Evolutionary conservation across 495 filamentous ascomycete species (phyloP), one percentile per base, ranked within the genome.

Genomic region (Chaetomidium leptoderma): DNA sequence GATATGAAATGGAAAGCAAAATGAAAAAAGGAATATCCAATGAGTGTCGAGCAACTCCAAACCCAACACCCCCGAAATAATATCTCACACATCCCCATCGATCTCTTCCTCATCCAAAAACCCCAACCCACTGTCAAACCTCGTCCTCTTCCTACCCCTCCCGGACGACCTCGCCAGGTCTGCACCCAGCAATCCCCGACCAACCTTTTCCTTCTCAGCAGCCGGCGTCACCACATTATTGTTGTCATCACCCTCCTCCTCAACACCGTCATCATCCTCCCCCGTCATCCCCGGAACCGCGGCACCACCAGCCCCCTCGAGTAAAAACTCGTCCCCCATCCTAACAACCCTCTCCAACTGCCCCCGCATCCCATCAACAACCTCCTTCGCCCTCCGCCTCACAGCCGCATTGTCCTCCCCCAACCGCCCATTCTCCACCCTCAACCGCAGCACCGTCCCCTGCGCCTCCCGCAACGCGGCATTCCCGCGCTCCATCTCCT

Each of bases 91-190:
- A n/a, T 37, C 33, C 36, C 6, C 33, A 7, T 56, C 68, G 27
- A 63, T 77, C 39, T 80, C 76, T 42, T 85, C 85, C 55, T 87
- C 83, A 21, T 84, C 79, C 64, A 84, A 66, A 35, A 88, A 78
- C 13, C 77, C 85, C 66, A 88, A 64, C 3, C 82, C 86, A 65
- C 82, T 86, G 55, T 87, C 83, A 60, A 84, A 76, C 45, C 76
- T 75, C 46, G 78, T 72, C 63, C 70, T 69, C 68, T 77, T 78
- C 62, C 55, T 68, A 11, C 63, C 61, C 43, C 57, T 72, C 1
- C 57, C 68, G 2, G 3, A 21, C 36, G 57, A 55, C 57, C 60
- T 68, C 10, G 57, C 71, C 24, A 74, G 2, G n/a, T 60, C 65
- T 0, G 57, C 76, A 29, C 71, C 67, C 32, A 77, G 54, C 40